Evolutionary conservation across 306 rosid genomes (phyloP).

Genomic region (Macrotyloma uniflorum): DNA sequence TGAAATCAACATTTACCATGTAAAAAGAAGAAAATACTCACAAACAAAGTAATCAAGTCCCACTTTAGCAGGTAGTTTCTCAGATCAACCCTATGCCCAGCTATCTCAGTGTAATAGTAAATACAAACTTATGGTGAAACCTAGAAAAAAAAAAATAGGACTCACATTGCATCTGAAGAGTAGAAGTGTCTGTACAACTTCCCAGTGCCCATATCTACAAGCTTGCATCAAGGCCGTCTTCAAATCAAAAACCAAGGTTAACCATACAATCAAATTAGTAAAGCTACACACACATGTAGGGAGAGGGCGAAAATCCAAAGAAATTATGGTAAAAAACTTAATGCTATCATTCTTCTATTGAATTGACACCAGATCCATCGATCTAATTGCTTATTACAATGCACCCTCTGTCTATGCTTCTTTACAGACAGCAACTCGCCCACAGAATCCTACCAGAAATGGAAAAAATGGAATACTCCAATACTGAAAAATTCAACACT

Average conservation of each 20-base stretch:
- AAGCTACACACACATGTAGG: background rate
- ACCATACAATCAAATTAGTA: slow-evolving; percentile 36
- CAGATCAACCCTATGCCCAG: background rate
- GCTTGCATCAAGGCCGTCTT: slow-evolving; percentile 99
- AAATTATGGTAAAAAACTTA: background rate
- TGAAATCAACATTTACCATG: slow-evolving; percentile 9
- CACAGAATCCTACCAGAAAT: slow-evolving; percentile 5
- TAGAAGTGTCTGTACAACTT: slow-evolving; percentile 84
- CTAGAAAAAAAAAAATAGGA: background rate
- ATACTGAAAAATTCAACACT: slow-evolving; percentile 6
- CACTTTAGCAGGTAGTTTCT: background rate
- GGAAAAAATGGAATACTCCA: slow-evolving; percentile 5
- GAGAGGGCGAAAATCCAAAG: background rate
- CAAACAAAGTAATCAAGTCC: slow-evolving; percentile 1
- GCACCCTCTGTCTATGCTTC: slow-evolving; percentile 12
- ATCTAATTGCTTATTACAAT: background rate
- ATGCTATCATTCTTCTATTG: slow-evolving; percentile 7
- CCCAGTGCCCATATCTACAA: slow-evolving; percentile 96
- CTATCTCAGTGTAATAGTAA: background rate
- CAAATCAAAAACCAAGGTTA: slow-evolving; percentile 51
- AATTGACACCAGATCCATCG: slow-evolving; percentile 34
- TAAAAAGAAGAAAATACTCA: slow-evolving; percentile 16
- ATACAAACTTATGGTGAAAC: slow-evolving; percentile 2
- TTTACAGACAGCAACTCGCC: slow-evolving; percentile 15
- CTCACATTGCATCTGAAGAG: slow-evolving; percentile 89